These are phyloP conservation scores for Pascua guehoae DNA, from an alignment of 1,284 basidiomycete genomes.

Conservation along the genomic window DNA sequence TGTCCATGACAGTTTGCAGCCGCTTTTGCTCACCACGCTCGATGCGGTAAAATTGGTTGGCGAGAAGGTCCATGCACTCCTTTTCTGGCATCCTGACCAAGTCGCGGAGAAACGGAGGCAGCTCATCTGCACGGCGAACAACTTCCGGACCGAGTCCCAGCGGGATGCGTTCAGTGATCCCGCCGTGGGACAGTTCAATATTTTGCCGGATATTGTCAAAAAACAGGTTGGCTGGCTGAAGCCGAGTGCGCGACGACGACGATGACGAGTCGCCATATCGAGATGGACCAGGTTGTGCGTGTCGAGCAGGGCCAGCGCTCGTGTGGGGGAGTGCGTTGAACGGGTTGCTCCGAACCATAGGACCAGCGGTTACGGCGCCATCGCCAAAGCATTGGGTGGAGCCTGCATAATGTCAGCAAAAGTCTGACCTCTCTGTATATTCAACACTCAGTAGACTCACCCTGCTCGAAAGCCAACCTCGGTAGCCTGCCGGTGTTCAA, in stretches of 20 bases:
- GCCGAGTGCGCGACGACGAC: background rate
- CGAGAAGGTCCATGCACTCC: slow-evolving; percentile 51
- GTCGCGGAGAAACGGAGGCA: slow-evolving; percentile 76
- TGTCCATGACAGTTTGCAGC: slow-evolving; percentile 82
- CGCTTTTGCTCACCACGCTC: slow-evolving; percentile 87
- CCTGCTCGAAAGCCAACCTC: slow-evolving; percentile 34
- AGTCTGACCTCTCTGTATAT: background rate
- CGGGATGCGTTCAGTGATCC: slow-evolving; percentile 75
- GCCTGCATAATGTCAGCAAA: background rate
- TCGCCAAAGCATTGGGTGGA: no score
- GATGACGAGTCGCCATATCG: background rate
- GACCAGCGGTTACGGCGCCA: no score
- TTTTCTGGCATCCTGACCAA: slow-evolving; percentile 63
- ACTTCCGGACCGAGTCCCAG: slow-evolving; percentile 66
- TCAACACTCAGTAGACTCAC: slow-evolving; percentile 18
- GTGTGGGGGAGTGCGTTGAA: background rate
- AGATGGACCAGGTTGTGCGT: background rate
- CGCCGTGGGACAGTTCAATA: slow-evolving; percentile 76
- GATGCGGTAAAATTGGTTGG: slow-evolving; percentile 79
- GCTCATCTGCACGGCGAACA: slow-evolving; percentile 61
- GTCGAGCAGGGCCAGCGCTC: background rate
- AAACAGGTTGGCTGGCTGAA: slow-evolving; percentile 71
- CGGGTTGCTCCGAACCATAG: slow-evolving; percentile 1
- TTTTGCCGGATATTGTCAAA: slow-evolving; percentile 97
- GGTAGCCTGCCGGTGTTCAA: slow-evolving; percentile 23